Base-by-base conservation (phyloP, 768 basidiomycete species). In the Dacryopinax primogenitus region DNA sequence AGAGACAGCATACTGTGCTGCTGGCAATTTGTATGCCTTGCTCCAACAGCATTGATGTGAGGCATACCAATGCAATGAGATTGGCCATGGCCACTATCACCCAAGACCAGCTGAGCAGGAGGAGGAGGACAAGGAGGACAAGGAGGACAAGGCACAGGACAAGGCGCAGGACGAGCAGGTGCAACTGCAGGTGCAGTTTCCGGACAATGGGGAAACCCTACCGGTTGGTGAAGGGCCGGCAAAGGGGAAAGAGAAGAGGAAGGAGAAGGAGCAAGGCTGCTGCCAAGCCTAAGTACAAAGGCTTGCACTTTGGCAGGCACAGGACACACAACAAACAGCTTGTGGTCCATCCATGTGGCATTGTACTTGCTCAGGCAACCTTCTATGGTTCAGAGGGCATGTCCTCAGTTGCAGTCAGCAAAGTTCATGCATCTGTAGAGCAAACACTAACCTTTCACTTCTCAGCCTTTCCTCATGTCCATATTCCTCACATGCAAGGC, bases 291-390 rank as follows among this genome's bases (percentile, higher is more conserved):
- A n/a, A n/a, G n/a, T n/a, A n/a, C n/a, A n/a, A n/a, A n/a, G n/a
- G 69, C 6, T 73, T 74, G 12, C 69, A 67, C 0, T 76, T 77
- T 69, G 70, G 73, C 0, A 65, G 72, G 11, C 44, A 66, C n/a
- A 65, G 73, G 0, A 77, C 76, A 1, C 74, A 77, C 64, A 78
- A 77, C 58, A 73, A 77, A 36, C 66, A 76, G 63, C 68, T 76
- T 1, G 70, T 69, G 68, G 74, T 77, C 18, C 62, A 26, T 1
- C 70, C 73, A 0, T 78, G 77, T 70, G 76, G 76, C 0, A 68
- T 77, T 9, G 74, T 76, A 33, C 39, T 71, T 26, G 75, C 70
- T 0, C 63, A 71, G n/a, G 74, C 69, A 0, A 77, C 74, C 0
- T 72, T 77, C 28, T 76, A 68, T 66, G 75, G 75, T 1, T 70